Percentiles rank a stretch among this genome's conserved stretches.
phyloP scores from a whole-genome alignment of 192 early-diverging fungal species.

The Thamnidium elegans region DNA sequence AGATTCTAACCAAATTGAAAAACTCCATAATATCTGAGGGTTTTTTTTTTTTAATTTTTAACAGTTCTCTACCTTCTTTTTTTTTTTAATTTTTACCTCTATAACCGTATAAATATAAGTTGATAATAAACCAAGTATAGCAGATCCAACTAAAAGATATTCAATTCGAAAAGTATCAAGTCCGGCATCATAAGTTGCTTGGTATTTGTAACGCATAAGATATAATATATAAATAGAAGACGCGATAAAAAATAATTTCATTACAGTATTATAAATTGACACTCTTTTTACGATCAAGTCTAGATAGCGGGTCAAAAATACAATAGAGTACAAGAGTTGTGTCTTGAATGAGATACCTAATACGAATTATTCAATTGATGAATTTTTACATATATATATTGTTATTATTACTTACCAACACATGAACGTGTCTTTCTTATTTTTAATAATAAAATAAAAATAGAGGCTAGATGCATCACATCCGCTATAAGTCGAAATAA shows the following conservation, averaged over 20 bases:
- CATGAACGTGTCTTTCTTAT: slow-evolving; percentile 87
- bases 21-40: slow-evolving; percentile 88
- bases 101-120: slow-evolving; percentile 67
- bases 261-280: slow-evolving; percentile 89
- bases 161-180: slow-evolving; percentile 92
- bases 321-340: slow-evolving; percentile 85
- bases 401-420: slow-evolving; percentile 55
- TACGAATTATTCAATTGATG: background rate
- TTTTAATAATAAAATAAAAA: slow-evolving; percentile 77
- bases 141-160: slow-evolving; percentile 71
- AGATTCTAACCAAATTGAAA: slow-evolving; percentile 95
- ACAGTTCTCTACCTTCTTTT: slow-evolving; percentile 19
- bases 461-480: slow-evolving; percentile 15
- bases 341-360: slow-evolving; percentile 97
- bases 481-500: slow-evolving; percentile 19
- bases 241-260: slow-evolving; percentile 94
- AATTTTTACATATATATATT: too few species aligned
- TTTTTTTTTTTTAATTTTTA: slow-evolving; percentile 39
- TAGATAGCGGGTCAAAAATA: slow-evolving; percentile 93
- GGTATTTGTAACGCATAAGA: slow-evolving; percentile 81
- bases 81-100: slow-evolving; percentile 52
- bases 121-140: slow-evolving; percentile 70
- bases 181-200: slow-evolving; percentile 89
- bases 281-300: slow-evolving; percentile 77
- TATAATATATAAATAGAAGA: slow-evolving; percentile 86